These are phyloP conservation scores for Aphanocladium album DNA, from an alignment of 2,329 filamentous ascomycete genomes.

Conservation along the genomic window DNA sequence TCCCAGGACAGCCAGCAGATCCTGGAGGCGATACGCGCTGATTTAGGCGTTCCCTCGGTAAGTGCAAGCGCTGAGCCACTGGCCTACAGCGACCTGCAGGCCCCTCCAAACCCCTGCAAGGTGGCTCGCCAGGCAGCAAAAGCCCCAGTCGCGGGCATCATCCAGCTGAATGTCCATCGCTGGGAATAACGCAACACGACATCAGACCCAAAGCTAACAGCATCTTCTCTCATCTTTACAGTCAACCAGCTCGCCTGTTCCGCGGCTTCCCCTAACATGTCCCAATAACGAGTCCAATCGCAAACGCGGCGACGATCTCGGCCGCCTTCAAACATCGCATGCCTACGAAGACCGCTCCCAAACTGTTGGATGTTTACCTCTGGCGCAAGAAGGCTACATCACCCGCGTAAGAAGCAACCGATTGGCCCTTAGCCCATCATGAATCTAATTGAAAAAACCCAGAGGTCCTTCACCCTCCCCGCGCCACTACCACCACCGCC, in stretches of 20 bases:
- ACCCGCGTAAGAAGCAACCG: background rate
- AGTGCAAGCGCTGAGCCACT: constrained; percentile 21
- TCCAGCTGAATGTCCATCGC: background rate
- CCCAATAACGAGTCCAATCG: background rate
- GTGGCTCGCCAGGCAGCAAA: constrained; percentile 2
- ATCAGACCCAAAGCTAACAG: background rate
- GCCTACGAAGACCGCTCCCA: background rate
- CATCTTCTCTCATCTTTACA: background rate
- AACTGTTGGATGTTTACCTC: constrained; percentile 1
- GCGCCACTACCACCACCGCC: background rate
- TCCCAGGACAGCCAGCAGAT: constrained; percentile 42
- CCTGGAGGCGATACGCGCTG: constrained; percentile 31
- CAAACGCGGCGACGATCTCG: background rate
- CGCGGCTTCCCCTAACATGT: background rate
- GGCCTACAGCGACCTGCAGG: background rate
- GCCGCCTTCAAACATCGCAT: background rate
- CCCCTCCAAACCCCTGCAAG: background rate
- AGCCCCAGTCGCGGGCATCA: constrained; percentile 7
- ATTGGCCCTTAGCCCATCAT: no score
- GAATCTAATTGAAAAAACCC: background rate
- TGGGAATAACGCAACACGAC: background rate
- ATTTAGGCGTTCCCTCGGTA: constrained; percentile 36
- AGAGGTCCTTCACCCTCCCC: constrained; percentile 7
- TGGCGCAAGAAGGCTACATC: background rate
- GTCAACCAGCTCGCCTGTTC: background rate